Base-by-base conservation (phyloP, 345 rosid genomes). In the Salix purpurea region DNA sequence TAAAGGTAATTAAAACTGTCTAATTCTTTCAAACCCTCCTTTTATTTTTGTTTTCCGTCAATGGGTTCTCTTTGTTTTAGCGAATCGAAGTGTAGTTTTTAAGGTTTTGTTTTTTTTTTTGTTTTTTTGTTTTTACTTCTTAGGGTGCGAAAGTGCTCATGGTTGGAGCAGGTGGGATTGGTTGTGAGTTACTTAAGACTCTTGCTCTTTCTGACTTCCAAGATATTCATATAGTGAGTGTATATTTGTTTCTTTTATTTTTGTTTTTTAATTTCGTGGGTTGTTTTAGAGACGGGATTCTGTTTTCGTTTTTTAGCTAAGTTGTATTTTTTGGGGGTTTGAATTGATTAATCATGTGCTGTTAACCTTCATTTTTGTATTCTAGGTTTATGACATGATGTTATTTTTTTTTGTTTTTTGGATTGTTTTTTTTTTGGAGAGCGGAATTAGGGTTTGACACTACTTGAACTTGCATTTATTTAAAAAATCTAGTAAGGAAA, bases 111-210 rank as follows among this genome's bases (percentile, higher is more conserved):
- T 70, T 68, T 26, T 74, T 23, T 7, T 32, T 32, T 32, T 32
- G 0, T 26, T 0, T 34, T 34, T 32, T 32, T 9, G 54, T 32
- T 32, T 32, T 4, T 3, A 30, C 69, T 76, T 85, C 72, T 73
- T 74, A 94, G 99, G 91, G 85, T 74, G 95, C 99, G 83, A 96
- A 91, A 88, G 97, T 96, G 79, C 95, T 96, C 36, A 90, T 96
- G 98, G 98, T 96, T 67, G 99, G 99, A 42, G 99, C 99, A 5
- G 99, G 99, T 64, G 97, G 99, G 46, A 94, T 96, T 81, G 99
- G 99, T 50, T 94, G 99, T 78, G 99, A 96, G 91, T 86, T 96
- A 62, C 96, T 96, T 23, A 96, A 96, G 87, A 94, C 97, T 74
- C 97, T 96, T 32, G 94, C 92, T 79, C 98, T 96, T 65, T 90